Evolutionary conservation across 192 early-diverging fungal genomes (phyloP).

Genomic region (Fimicolochytrium jonesii): DNA sequence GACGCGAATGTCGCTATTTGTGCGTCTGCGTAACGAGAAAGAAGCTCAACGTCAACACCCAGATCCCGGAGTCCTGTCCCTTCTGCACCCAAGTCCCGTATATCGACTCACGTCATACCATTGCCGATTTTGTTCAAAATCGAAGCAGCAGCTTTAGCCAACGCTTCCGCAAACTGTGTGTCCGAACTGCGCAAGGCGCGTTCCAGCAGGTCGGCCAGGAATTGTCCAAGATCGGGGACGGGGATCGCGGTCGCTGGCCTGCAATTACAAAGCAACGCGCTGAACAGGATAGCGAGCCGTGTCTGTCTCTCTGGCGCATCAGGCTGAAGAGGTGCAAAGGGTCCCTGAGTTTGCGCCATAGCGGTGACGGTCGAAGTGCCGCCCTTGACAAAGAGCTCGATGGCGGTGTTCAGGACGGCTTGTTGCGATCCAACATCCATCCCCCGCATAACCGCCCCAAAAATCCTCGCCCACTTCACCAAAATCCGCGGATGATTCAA

Average conservation of each 20-base stretch:
- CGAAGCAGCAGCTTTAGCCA: slow-evolving; percentile 56
- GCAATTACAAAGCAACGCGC: slow-evolving; percentile 8
- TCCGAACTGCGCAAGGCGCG: slow-evolving; percentile 33
- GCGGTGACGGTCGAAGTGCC: not conserved
- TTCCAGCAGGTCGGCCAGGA: slow-evolving; percentile 1
- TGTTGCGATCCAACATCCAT: slow-evolving; percentile 4
- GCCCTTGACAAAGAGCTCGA: slow-evolving; percentile 8
- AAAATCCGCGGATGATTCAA: slow-evolving; percentile 3
- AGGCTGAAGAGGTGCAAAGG: slow-evolving; percentile 7
- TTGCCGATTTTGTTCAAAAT: slow-evolving; percentile 63
- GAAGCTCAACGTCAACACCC: too few relatives aligned
- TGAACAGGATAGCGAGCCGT: slow-evolving; percentile 10
- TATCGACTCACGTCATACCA: slow-evolving; percentile 29
- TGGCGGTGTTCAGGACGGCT: not conserved
- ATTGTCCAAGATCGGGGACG: slow-evolving; percentile 18
- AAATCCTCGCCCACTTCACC: not conserved
- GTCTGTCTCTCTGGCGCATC: slow-evolving; percentile 7
- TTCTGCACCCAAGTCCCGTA: too few relatives aligned
- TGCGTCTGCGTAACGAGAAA: too few relatives aligned
- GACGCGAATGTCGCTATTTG: too few relatives aligned
- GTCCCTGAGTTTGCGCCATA: not conserved
- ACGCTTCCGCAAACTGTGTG: slow-evolving; percentile 40
- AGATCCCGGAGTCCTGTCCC: too few relatives aligned
- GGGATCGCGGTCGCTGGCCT: not conserved
- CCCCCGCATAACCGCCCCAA: slow-evolving; percentile 1